Base-by-base conservation (phyloP, 345 rosid genomes). In the Boechera divaricarpa region DNA sequence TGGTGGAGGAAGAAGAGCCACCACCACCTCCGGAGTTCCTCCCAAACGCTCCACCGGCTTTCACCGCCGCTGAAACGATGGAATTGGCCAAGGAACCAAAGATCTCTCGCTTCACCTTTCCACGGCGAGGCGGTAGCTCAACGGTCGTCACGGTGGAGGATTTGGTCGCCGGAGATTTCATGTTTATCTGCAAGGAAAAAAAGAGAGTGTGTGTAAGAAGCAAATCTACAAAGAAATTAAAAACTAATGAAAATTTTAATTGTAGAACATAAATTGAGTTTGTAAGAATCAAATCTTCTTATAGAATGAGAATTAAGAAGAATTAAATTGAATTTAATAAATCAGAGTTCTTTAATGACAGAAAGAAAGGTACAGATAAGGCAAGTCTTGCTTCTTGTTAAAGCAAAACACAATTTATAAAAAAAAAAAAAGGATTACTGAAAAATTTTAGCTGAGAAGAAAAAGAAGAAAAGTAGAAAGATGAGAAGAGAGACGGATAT, bases 41-140 rank as follows among this genome's bases (percentile, higher is more conserved):
- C 2, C 74, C 62, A 24, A 78, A 42, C 9, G 36, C 35, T 2
- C 48, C 81, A 41, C 77, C 77, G 42, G 73, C 73, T 67, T 5
- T 78, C 42, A 6, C 64, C 29, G 64, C 69, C 13, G 63, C 58
- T 10, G 65, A 78, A 67, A 42, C 69, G 36, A 78, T 44, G 35
- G 78, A 72, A 28, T 2, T 61, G 21, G 82, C 78, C 10, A 78
- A 52, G 39, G 2, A 32, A 28, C 74, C 82, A 53, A 78, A 78
- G 69, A 78, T 78, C 77, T 78, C 74, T 52, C 77, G 31, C 45
- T 73, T 78, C 35, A 78, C 77, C 32, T 57, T 78, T 15, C 82
- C 82, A 0, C 82, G 78, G 7, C 77, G 77, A 49, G 82, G 78
- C 3, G 82, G 82, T n/a, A 78, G 13, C 10, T 72, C 53, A n/a